phyloP scores from a whole-genome alignment of 78 protist species.

The Dictyostelium intermedium region DNA sequence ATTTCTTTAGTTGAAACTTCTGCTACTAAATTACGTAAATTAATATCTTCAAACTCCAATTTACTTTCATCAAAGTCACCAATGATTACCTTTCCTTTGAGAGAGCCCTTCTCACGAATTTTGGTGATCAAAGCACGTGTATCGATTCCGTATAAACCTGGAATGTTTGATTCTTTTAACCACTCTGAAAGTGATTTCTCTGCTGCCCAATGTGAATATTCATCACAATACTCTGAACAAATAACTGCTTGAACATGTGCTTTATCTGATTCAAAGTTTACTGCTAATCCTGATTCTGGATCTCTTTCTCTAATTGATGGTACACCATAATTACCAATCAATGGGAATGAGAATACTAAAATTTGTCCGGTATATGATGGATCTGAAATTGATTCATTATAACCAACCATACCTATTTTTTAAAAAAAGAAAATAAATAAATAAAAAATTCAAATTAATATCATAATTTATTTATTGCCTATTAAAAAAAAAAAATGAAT shows the following conservation, averaged over 20 bases:
- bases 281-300: slow-evolving; percentile 83
- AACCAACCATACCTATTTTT: slow-evolving; percentile 94
- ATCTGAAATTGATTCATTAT: slow-evolving; percentile 96
- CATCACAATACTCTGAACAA: slow-evolving; percentile 90
- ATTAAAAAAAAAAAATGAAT: too few species aligned
- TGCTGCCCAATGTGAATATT: slow-evolving; percentile 96
- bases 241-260: slow-evolving; percentile 90
- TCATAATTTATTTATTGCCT: too few species aligned
- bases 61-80: slow-evolving; percentile 73
- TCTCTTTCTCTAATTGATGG: slow-evolving; percentile 80
- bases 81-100: slow-evolving; percentile 92
- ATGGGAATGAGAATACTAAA: slow-evolving; percentile 95
- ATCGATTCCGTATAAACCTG: slow-evolving; percentile 96
- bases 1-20: slow-evolving; percentile 78
- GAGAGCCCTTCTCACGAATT: slow-evolving; percentile 93
- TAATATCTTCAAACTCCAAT: slow-evolving; percentile 86
- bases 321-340: slow-evolving; percentile 98
- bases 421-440: neutral
- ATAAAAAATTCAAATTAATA: too few species aligned
- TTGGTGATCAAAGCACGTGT: slow-evolving; percentile 95
- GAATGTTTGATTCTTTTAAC: slow-evolving; percentile 90
- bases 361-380: slow-evolving; percentile 98
- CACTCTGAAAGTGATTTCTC: slow-evolving; percentile 90
- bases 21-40: slow-evolving; percentile 52
- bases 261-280: slow-evolving; percentile 87